These are phyloP conservation scores for Mercurialis annua DNA, from an alignment of 345 rosid genomes.

Conservation along the genomic window DNA sequence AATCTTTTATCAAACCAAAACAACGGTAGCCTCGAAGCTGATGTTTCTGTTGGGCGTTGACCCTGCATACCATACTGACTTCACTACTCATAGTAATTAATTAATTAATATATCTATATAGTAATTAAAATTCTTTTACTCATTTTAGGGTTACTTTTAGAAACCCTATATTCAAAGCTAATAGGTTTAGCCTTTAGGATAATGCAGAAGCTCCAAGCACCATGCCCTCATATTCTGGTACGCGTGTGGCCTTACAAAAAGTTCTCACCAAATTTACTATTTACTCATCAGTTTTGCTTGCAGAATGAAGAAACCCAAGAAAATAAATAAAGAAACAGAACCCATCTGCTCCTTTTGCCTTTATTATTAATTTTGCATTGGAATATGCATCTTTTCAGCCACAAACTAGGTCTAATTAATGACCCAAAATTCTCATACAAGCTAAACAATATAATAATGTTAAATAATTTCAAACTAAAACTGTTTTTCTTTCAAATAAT, in stretches of 20 bases:
- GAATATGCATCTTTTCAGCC: conserved; percentile 34
- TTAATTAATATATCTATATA: not conserved
- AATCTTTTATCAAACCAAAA: not conserved
- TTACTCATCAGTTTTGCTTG: conserved; percentile 19
- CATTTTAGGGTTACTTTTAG: not conserved
- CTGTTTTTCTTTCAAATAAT: too few relatives aligned
- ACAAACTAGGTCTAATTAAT: conserved; percentile 18
- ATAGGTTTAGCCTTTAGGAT: not conserved
- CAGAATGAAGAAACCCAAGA: conserved; percentile 10
- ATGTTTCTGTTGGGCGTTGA: conserved; percentile 24
- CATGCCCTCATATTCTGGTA: conserved; percentile 23
- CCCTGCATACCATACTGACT: conserved; percentile 13
- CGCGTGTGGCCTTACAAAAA: conserved; percentile 40
- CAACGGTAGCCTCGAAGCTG: conserved; percentile 10
- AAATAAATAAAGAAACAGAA: conserved; percentile 8
- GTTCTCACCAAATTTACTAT: too few relatives aligned
- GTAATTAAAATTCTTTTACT: not conserved
- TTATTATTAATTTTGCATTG: conserved; percentile 23
- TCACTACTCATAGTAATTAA: not conserved
- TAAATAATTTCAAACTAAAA: too few relatives aligned
- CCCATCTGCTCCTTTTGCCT: not conserved
- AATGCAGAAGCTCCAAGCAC: conserved; percentile 45
- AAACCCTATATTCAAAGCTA: not conserved
- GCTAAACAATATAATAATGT: conserved; percentile 11
- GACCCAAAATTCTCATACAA: conserved; percentile 6